Evolutionary conservation across 306 rosid genomes (phyloP).

Genomic region (Dalbergia cultrata): DNA sequence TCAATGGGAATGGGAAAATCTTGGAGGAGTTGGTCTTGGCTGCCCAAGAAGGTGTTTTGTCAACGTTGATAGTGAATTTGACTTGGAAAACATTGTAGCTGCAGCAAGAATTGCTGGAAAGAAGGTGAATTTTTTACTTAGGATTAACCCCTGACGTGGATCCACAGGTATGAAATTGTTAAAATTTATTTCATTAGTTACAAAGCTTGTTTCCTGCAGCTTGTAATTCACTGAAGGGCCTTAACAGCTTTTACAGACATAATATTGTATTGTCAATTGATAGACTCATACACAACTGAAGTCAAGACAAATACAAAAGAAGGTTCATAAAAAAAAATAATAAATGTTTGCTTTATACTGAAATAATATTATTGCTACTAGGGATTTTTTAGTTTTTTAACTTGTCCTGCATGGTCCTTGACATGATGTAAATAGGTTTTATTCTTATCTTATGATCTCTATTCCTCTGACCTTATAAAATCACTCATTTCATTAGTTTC

Average conservation of each 20-base stretch:
- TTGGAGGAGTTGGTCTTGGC: slow-evolving; percentile 94
- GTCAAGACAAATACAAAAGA: background rate
- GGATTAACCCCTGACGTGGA: slow-evolving; percentile 97
- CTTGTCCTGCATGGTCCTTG: background rate
- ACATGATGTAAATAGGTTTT: background rate
- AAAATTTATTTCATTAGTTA: no score
- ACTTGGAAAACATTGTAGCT: slow-evolving; percentile 83
- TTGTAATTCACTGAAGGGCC: slow-evolving; percentile 23
- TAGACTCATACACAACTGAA: background rate
- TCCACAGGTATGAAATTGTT: slow-evolving; percentile 70
- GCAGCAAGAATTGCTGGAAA: slow-evolving; percentile 82
- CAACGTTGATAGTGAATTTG: slow-evolving; percentile 93
- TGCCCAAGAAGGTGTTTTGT: slow-evolving; percentile 84
- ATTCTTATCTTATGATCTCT: background rate
- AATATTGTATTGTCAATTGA: background rate
- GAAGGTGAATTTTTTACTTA: slow-evolving; percentile 81
- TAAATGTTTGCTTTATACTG: background rate
- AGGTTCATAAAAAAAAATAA: background rate
- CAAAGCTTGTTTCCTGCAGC: background rate
- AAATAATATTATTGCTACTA: slow-evolving; percentile 9
- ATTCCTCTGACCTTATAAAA: background rate
- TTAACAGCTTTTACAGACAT: background rate
- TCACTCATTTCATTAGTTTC: background rate
- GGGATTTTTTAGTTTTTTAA: background rate
- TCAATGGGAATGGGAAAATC: slow-evolving; percentile 90